Percentiles rank a stretch among this genome's conserved stretches.
phyloP scores from a whole-genome alignment of 768 basidiomycete genomes.

The Suillus hirtellus region DNA sequence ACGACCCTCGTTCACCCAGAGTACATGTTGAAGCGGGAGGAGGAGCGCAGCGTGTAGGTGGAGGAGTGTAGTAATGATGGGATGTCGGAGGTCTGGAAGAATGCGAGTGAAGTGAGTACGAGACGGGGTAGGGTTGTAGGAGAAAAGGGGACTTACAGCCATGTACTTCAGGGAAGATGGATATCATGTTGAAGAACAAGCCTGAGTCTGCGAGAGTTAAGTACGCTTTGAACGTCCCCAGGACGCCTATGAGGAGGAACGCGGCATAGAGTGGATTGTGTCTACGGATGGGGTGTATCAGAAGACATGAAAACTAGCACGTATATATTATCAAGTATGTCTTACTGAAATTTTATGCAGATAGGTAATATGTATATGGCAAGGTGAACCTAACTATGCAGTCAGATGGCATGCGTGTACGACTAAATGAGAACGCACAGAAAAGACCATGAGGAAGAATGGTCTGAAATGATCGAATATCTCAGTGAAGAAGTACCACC shows the following conservation, averaged over 20 bases:
- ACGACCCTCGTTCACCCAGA: conserved; percentile 90
- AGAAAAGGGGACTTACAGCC: conserved; percentile 56
- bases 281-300: conserved; percentile 38
- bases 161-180: conserved; percentile 81
- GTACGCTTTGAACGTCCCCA: conserved; percentile 89
- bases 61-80: conserved; percentile 79
- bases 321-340: background rate
- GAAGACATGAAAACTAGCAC: background rate
- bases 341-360: conserved; percentile 85
- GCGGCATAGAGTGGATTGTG: conserved; percentile 83
- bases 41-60: conserved; percentile 84
- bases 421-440: conserved; percentile 47
- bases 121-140: background rate
- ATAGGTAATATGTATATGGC: conserved; percentile 81
- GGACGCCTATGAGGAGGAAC: conserved; percentile 72
- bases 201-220: conserved; percentile 88
- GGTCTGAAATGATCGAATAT: conserved; percentile 98
- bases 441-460: conserved; percentile 95
- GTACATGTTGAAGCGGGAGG: conserved; percentile 85
- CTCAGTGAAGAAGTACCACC: conserved; percentile 99
- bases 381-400: conserved; percentile 65
- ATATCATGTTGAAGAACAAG: conserved; percentile 78
- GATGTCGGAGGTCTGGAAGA: conserved; percentile 73
- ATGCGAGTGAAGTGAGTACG: background rate
- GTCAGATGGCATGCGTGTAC: background rate